phyloP scores from a whole-genome alignment of 2,329 filamentous ascomycete species.

The Aaosphaeria pasadenensis region DNA sequence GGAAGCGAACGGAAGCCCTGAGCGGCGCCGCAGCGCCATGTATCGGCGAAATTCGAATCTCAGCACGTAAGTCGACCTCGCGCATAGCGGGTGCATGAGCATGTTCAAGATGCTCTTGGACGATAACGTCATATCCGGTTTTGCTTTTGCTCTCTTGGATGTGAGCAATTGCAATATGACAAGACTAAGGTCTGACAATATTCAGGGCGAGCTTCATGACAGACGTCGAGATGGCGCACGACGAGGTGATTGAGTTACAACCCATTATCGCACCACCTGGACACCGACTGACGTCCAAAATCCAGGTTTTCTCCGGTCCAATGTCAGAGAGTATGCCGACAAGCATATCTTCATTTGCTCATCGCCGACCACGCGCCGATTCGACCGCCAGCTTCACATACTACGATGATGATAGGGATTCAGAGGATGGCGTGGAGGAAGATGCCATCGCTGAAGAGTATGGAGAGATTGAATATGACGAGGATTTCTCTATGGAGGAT shows the following conservation, averaged over 20 bases:
- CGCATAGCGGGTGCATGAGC: too few species aligned
- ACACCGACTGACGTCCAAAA: constrained; percentile 35
- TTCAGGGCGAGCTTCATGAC: constrained; percentile 72
- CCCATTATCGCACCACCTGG: constrained; percentile 18
- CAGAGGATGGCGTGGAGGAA: constrained; percentile 26
- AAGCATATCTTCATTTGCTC: constrained; percentile 86
- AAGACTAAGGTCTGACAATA: background rate
- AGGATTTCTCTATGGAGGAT: constrained; percentile 49
- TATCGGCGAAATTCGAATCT: constrained; percentile 69
- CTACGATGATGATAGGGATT: constrained; percentile 70
- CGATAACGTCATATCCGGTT: too few species aligned
- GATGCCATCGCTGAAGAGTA: constrained; percentile 32
- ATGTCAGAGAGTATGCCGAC: constrained; percentile 95
- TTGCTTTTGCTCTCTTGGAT: too few species aligned
- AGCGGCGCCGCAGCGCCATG: constrained; percentile 39
- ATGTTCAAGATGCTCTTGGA: too few species aligned
- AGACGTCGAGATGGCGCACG: constrained; percentile 97
- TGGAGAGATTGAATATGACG: constrained; percentile 29
- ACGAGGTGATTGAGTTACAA: constrained; percentile 64
- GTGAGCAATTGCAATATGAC: too few species aligned
- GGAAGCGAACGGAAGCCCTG: constrained; percentile 29
- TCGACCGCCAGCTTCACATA: constrained; percentile 90
- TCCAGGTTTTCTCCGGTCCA: constrained; percentile 79
- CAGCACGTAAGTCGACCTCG: constrained; percentile 39
- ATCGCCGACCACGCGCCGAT: constrained; percentile 75